These are phyloP conservation scores for Ganoderma boninense DNA, from an alignment of 1,284 basidiomycete species.

Conservation along the genomic window DNA sequence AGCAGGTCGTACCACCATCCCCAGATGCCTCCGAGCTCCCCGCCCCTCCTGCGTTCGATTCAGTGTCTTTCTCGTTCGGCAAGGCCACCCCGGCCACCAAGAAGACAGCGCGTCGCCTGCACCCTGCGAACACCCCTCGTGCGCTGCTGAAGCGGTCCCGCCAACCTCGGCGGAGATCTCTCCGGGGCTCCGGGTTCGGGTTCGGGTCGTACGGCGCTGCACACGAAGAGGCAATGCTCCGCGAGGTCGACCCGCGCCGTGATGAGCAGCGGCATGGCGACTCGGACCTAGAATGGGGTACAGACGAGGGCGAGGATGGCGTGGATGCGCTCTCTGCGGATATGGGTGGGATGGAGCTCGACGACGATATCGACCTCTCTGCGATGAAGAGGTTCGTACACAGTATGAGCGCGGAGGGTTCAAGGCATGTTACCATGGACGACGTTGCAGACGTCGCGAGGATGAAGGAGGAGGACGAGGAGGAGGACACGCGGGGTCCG, in stretches of 20 bases:
- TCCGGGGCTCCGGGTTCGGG: slow-evolving; percentile 51
- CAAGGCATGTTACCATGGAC: slow-evolving; percentile 65
- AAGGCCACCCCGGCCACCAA: slow-evolving; percentile 3
- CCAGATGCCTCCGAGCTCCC: slow-evolving; percentile 20
- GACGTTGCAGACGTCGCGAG: slow-evolving; percentile 65
- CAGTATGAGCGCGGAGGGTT: slow-evolving; percentile 58
- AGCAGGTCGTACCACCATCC: neutral
- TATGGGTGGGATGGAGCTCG: slow-evolving; percentile 65
- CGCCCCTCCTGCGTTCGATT: slow-evolving; percentile 25
- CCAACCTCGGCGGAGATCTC: slow-evolving; percentile 40
- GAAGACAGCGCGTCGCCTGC: slow-evolving; percentile 32
- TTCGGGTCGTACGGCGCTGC: slow-evolving; percentile 66
- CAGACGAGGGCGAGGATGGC: slow-evolving; percentile 49
- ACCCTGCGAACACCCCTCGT: slow-evolving; percentile 36
- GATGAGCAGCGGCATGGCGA: slow-evolving; percentile 66
- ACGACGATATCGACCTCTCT: slow-evolving; percentile 55
- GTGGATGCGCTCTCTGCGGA: slow-evolving; percentile 48
- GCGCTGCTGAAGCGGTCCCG: slow-evolving; percentile 32
- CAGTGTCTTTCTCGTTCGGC: slow-evolving; percentile 34
- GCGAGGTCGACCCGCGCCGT: slow-evolving; percentile 52
- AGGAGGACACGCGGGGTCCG: slow-evolving; percentile 34
- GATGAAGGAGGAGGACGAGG: slow-evolving; percentile 64
- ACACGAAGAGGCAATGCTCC: slow-evolving; percentile 61
- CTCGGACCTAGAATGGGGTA: slow-evolving; percentile 80
- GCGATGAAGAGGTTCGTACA: slow-evolving; percentile 65